Percentiles rank a stretch among this genome's conserved stretches.
Conservation (phyloP, 305 asterid species). For the Coffea humblotiana region DNA sequence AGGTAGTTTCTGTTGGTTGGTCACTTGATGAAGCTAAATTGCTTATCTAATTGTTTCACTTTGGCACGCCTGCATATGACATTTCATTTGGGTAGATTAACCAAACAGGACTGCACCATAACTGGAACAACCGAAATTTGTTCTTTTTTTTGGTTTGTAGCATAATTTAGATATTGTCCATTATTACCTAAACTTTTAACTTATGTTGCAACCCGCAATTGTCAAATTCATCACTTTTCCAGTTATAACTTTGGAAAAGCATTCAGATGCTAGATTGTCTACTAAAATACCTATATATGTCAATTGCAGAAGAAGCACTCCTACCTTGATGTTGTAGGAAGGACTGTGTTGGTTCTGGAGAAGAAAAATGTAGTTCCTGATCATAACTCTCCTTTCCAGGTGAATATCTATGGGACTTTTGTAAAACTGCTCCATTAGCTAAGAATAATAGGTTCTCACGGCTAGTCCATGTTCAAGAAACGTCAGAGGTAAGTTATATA, state of each 20-base stretch:
- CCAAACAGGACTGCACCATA: background rate
- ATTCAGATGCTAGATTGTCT: background rate
- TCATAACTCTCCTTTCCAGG: constrained; percentile 93
- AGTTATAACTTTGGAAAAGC: background rate
- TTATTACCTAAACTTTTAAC: background rate
- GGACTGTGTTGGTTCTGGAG: constrained; percentile 90
- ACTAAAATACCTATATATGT: constrained; percentile 22
- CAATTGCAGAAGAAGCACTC: constrained; percentile 80
- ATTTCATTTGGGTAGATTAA: background rate
- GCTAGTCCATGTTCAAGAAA: background rate
- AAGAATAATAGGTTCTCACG: background rate
- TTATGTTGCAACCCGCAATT: background rate
- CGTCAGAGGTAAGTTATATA: background rate
- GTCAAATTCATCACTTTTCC: background rate
- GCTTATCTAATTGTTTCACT: background rate
- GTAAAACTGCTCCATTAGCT: background rate
- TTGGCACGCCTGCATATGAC: background rate
- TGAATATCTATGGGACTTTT: constrained; percentile 23
- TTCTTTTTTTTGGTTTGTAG: background rate
- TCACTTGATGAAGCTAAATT: background rate
- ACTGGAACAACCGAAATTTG: background rate
- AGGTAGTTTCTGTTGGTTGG: background rate
- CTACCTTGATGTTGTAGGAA: constrained; percentile 92
- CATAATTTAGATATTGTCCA: background rate
- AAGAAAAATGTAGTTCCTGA: constrained; percentile 92